phyloP scores from a whole-genome alignment of 1,139 yeast species.

The Suhomyces maxii region DNA sequence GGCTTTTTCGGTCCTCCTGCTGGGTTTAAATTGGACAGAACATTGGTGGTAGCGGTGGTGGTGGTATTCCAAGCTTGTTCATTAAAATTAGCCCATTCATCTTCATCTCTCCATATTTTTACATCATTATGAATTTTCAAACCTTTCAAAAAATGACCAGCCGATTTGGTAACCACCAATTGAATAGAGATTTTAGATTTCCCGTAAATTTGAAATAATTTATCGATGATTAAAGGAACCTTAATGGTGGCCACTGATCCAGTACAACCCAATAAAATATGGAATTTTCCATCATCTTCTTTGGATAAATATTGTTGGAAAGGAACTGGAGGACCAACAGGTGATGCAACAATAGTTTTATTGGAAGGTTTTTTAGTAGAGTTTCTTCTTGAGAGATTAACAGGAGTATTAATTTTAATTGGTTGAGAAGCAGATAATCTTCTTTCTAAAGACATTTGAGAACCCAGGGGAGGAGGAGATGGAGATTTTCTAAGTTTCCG shows the following conservation, averaged over 20 bases:
- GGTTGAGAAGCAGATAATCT: slow-evolving; percentile 11
- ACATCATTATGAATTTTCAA: slow-evolving; percentile 78
- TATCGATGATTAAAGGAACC: slow-evolving; percentile 82
- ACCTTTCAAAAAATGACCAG: slow-evolving; percentile 80
- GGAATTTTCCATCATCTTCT: slow-evolving; percentile 79
- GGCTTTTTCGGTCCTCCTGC: slow-evolving; percentile 22
- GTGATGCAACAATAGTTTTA: slow-evolving; percentile 45
- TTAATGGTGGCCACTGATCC: slow-evolving; percentile 97
- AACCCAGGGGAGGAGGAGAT: slow-evolving; percentile 6
- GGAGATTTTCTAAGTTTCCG: slow-evolving; percentile 10
- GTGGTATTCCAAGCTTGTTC: slow-evolving; percentile 28
- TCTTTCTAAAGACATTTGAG: slow-evolving; percentile 3
- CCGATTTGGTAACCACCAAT: slow-evolving; percentile 78
- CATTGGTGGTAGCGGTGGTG: slow-evolving; percentile 7
- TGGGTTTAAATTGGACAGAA: slow-evolving; percentile 7
- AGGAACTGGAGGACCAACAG: slow-evolving; percentile 70
- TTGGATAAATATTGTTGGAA: slow-evolving; percentile 69
- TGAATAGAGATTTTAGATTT: slow-evolving; percentile 74
- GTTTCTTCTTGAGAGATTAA: slow-evolving; percentile 8
- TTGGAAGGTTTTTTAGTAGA: slow-evolving; percentile 19
- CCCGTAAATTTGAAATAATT: slow-evolving; percentile 74
- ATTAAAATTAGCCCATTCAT: slow-evolving; percentile 75
- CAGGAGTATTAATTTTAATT: slow-evolving; percentile 4
- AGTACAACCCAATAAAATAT: slow-evolving; percentile 85
- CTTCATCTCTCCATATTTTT: slow-evolving; percentile 90